Conservation (phyloP, 257 asterid genomes). For the Solanum piurae region DNA sequence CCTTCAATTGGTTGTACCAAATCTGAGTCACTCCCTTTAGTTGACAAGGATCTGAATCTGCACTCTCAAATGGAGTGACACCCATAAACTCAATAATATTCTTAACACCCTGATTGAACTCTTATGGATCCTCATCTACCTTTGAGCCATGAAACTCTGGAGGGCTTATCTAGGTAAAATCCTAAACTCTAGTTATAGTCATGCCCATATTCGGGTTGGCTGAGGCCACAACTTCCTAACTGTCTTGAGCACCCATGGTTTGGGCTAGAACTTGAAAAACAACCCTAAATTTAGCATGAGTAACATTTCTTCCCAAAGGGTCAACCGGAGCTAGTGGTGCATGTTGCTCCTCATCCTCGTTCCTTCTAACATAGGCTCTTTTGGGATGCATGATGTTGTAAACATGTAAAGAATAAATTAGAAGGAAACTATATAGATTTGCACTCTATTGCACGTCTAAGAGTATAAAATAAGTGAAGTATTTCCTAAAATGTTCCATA, state of each 20-base stretch:
- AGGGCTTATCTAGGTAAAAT: too few relatives aligned
- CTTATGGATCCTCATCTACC: not conserved
- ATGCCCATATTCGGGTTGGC: too few relatives aligned
- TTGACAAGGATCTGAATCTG: too few relatives aligned
- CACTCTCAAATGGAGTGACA: not conserved
- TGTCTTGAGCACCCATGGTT: not conserved
- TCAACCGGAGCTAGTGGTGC: not conserved
- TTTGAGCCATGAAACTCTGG: too few relatives aligned
- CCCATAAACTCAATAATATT: not conserved
- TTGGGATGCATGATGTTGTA: not conserved
- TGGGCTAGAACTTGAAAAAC: not conserved
- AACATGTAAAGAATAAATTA: too few relatives aligned
- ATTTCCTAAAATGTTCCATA: not conserved
- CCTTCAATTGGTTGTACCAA: too few relatives aligned
- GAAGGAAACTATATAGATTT: not conserved
- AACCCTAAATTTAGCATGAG: not conserved
- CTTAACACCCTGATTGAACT: not conserved
- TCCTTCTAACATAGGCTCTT: not conserved
- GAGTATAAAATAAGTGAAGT: not conserved
- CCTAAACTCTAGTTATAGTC: too few relatives aligned
- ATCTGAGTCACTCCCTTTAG: not conserved
- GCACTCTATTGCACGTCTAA: not conserved
- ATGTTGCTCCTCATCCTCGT: not conserved
- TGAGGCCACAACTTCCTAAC: too few relatives aligned
- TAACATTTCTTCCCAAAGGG: not conserved